Evolutionary conservation across 2,329 filamentous ascomycete species (phyloP), one percentile per base, ranked within the genome.

Genomic region (Macrophomina tecta): DNA sequence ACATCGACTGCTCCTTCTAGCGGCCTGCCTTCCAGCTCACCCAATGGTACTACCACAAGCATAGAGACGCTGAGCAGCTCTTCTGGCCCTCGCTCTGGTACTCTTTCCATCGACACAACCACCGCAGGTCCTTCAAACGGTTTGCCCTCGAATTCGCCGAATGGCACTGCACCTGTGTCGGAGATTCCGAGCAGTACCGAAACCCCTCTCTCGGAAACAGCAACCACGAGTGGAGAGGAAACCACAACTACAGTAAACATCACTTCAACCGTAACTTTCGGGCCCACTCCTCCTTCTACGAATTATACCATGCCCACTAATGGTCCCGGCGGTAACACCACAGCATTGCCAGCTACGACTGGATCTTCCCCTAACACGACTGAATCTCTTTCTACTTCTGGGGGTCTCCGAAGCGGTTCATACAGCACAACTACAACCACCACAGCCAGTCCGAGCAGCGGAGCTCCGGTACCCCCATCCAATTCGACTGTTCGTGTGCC

Each of bases 201-300:
- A n/a, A 49, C 34, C 3, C 38, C 7, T 14, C 45, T 32, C 11
- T 18, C 53, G 5, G 53, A 40, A 1, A 48, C 62, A 7, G 51
- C n/a, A 12, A 55, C 40, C 7, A 23, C 62, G 12, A 42, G 23
- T 2, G 8, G 48, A 11, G n/a, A 14, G 30, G 30, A 18, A 28
- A 28, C 46, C 6, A 30, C 48, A 9, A 30, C 40, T 2, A 14
- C 52, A 38, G 34, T 36, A 46, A 52, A 48, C 34, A 23, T 48
- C 38, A 67, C 34, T 11, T 52, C 46, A 45, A 53, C 40, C 16
- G 4, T 48, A 12, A 55, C 45, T 30, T 60, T 60, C 38, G 55
- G 38, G 18, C 36, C 40, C 12, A 60, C 38, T 45, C 7, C 55
- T 18, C 34, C 60, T 30, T 9, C n/a, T 11, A 16, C n/a, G 28